These are phyloP conservation scores for Solanum habrochaites DNA, from an alignment of 257 asterid genomes.

Conservation along the genomic window DNA sequence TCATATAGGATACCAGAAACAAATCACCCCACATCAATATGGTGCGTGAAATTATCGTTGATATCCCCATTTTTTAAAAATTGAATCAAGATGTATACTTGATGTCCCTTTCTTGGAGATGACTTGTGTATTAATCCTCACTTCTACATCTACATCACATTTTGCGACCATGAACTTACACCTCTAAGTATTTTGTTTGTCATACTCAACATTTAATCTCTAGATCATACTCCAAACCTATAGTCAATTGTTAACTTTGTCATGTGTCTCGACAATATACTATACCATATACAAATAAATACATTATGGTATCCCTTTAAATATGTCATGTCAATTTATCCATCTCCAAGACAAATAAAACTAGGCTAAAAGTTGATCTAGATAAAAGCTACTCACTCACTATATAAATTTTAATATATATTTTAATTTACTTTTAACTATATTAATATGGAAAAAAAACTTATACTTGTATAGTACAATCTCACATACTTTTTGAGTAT, in stretches of 20 bases:
- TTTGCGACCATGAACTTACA: not conserved
- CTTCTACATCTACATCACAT: not conserved
- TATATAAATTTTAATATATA: not conserved
- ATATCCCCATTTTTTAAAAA: too few species aligned
- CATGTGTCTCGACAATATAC: not conserved
- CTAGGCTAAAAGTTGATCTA: not conserved
- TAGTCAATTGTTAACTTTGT: not conserved
- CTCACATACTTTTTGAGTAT: not conserved
- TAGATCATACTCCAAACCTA: not conserved
- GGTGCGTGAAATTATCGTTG: not conserved
- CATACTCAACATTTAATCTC: not conserved
- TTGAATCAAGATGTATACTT: not conserved
- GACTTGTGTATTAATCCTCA: not conserved
- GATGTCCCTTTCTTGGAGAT: not conserved
- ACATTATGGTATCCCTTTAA: not conserved
- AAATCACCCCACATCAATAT: not conserved
- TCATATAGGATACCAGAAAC: not conserved
- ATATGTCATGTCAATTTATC: not conserved
- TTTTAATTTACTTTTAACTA: not conserved
- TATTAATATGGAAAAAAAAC: not conserved
- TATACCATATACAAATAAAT: not conserved
- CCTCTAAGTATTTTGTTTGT: not conserved
- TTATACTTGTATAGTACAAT: not conserved
- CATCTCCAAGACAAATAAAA: not conserved
- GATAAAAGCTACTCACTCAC: not conserved